Percentiles rank a stretch among this genome's conserved stretches.
Conservation (phyloP, 2,329 filamentous ascomycete genomes). For the Hymenotorrendiella dingleyae region DNA sequence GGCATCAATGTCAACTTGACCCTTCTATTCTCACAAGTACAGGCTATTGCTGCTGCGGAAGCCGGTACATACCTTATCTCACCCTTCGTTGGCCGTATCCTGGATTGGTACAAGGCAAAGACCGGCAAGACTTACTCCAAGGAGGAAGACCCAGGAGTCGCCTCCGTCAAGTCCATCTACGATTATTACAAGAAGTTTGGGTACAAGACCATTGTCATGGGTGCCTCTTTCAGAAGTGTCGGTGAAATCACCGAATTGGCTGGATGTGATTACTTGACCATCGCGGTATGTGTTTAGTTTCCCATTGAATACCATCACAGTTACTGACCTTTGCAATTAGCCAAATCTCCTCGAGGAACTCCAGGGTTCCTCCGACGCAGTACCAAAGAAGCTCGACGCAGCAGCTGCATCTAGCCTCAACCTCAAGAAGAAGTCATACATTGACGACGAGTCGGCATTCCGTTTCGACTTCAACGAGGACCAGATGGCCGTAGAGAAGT, state of each 20-base stretch:
- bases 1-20: conserved; percentile 98
- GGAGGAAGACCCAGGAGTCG: conserved; percentile 91
- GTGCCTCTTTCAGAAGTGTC: conserved; percentile 91
- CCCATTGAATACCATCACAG: background rate
- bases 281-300: conserved; percentile 58
- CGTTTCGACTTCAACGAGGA: conserved; percentile 99
- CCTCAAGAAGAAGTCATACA: conserved; percentile 85
- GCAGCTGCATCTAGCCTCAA: conserved; percentile 58
- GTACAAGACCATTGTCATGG: conserved; percentile 99
- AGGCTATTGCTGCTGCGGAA: conserved; percentile 95
- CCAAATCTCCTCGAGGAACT: conserved; percentile 93
- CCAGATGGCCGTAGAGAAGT: conserved; percentile 98
- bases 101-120: conserved; percentile 98
- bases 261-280: conserved; percentile 98
- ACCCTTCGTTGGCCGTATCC: conserved; percentile 96
- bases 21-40: conserved; percentile 92
- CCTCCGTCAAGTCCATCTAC: conserved; percentile 89
- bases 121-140: conserved; percentile 90
- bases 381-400: conserved; percentile 90
- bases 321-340: conserved; percentile 37
- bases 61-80: conserved; percentile 96
- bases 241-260: conserved; percentile 98
- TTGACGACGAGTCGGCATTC: conserved; percentile 84
- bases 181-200: conserved; percentile 99
- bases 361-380: conserved; percentile 70